These are phyloP conservation scores for Colletotrichum neosansevieriae DNA, from an alignment of 2,329 filamentous ascomycete genomes.

Conservation along the genomic window DNA sequence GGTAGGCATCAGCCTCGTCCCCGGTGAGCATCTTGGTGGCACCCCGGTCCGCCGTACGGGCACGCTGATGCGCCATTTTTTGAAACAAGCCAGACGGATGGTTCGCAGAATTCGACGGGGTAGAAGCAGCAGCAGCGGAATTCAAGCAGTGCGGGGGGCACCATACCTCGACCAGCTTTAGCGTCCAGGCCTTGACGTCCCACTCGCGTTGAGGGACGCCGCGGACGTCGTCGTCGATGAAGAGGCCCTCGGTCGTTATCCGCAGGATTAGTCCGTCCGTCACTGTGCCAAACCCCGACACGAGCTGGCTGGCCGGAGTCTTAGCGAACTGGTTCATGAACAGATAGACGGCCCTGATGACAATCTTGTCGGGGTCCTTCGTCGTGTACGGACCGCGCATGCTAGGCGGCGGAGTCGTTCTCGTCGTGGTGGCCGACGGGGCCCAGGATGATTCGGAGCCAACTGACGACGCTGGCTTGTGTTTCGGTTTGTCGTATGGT, in stretches of 20 bases:
- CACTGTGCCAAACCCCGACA: slow-evolving; percentile 85
- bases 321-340: slow-evolving; percentile 92
- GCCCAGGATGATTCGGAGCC: slow-evolving; percentile 88
- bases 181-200: slow-evolving; percentile 98
- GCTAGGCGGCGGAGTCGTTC: slow-evolving; percentile 85
- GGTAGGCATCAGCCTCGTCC: slow-evolving; percentile 75
- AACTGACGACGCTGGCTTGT: slow-evolving; percentile 75
- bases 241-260: slow-evolving; percentile 93
- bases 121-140: slow-evolving; percentile 56
- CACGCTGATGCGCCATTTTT: slow-evolving; percentile 59
- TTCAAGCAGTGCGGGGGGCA: slow-evolving; percentile 74
- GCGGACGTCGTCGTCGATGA: slow-evolving; percentile 96
- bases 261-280: slow-evolving; percentile 93
- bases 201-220: slow-evolving; percentile 95
- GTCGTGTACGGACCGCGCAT: slow-evolving; percentile 84
- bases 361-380: slow-evolving; percentile 94
- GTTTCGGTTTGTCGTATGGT: slow-evolving; percentile 79
- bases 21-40: slow-evolving; percentile 66
- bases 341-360: slow-evolving; percentile 91
- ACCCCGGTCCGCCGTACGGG: slow-evolving; percentile 61
- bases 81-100: slow-evolving; percentile 58
- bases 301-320: slow-evolving; percentile 90
- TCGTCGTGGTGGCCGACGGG: slow-evolving; percentile 83
- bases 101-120: slow-evolving; percentile 53
- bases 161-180: slow-evolving; percentile 93